A percentile compares a stretch with the other conserved stretches of the same genome.
Conservation (phyloP, 2,329 filamentous ascomycete species). For the Verticillium nubilum region DNA sequence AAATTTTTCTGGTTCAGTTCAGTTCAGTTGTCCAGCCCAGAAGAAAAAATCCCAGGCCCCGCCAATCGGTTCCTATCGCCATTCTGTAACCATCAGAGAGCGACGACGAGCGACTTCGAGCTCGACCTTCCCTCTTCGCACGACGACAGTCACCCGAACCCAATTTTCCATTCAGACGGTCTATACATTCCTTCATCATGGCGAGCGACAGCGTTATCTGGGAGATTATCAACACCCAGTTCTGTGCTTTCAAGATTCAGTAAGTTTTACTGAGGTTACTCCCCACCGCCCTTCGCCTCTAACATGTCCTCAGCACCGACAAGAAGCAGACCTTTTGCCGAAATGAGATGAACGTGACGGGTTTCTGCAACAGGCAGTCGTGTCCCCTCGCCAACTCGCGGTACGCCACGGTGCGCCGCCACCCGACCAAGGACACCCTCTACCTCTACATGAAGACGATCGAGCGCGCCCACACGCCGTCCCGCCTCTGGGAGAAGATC, state of each 20-base stretch:
- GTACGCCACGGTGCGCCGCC: conserved; percentile 85
- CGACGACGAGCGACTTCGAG: not conserved
- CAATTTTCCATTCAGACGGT: not conserved
- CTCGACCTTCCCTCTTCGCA: not conserved
- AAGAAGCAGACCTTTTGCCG: conserved; percentile 92
- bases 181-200: conserved; percentile 46
- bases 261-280: conserved; percentile 32
- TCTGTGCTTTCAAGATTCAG: conserved; percentile 94
- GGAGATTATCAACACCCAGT: conserved; percentile 93
- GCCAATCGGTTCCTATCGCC: not conserved
- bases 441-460: conserved; percentile 98
- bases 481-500: conserved; percentile 91
- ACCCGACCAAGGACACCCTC: conserved; percentile 73
- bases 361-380: conserved; percentile 79
- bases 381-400: conserved; percentile 87
- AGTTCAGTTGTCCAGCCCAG: not conserved
- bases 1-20: conserved; percentile 2
- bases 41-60: conserved; percentile 3
- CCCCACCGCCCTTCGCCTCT: conserved; percentile 13
- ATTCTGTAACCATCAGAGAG: not conserved
- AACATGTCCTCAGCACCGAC: conserved; percentile 54
- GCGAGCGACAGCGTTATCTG: conserved; percentile 95
- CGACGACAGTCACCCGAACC: not conserved
- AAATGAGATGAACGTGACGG: conserved; percentile 85
- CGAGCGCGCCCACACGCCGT: conserved; percentile 81